phyloP scores from a whole-genome alignment of 257 asterid species.

The Paraleonurus japonicus region DNA sequence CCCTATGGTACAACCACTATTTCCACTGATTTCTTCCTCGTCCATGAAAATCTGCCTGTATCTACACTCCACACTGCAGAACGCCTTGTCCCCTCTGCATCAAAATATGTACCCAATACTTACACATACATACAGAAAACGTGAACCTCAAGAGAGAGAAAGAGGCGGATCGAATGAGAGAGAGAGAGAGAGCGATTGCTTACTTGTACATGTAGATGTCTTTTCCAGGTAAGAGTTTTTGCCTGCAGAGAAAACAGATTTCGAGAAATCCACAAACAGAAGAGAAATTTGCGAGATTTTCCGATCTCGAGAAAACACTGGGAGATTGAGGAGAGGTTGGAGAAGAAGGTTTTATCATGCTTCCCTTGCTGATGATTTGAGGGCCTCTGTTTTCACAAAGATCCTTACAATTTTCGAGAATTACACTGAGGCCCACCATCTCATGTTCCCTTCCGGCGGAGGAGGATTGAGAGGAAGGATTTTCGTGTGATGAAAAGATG shows the following conservation, averaged over 20 bases:
- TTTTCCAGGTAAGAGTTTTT: slow-evolving; percentile 63
- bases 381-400: slow-evolving; percentile 29
- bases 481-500: slow-evolving; percentile 10
- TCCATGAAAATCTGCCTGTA: slow-evolving; percentile 88
- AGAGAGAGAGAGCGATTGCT: slow-evolving; percentile 12
- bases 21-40: slow-evolving; percentile 53
- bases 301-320: slow-evolving; percentile 25
- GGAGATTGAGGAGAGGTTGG: slow-evolving; percentile 29
- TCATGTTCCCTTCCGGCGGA: slow-evolving; percentile 35
- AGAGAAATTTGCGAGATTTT: not conserved
- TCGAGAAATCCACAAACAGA: slow-evolving; percentile 54
- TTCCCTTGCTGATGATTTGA: slow-evolving; percentile 67
- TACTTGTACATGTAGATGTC: slow-evolving; percentile 99
- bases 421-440: slow-evolving; percentile 92
- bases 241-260: slow-evolving; percentile 67
- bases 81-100: slow-evolving; percentile 82
- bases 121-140: not conserved
- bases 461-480: not conserved
- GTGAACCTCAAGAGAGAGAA: not conserved
- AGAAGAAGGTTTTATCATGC: slow-evolving; percentile 47
- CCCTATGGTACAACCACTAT: slow-evolving; percentile 39
- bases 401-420: slow-evolving; percentile 52
- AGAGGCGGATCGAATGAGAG: not conserved
- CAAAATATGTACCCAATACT: not conserved
- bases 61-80: slow-evolving; percentile 92